phyloP scores from a whole-genome alignment of 192 early-diverging fungal species.

The Entrophospora sp. region DNA sequence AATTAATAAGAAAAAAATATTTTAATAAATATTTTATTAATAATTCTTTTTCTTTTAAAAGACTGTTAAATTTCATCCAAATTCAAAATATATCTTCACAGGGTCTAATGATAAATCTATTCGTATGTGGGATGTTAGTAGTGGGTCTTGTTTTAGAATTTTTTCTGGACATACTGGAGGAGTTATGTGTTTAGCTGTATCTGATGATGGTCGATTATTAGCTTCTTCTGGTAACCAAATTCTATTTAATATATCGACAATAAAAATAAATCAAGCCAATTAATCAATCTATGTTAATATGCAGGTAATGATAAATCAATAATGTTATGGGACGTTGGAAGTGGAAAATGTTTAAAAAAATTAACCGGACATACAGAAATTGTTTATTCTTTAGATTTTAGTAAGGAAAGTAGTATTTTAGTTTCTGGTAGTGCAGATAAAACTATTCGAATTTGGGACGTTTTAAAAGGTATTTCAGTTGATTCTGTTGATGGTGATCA shows the following conservation, averaged over 20 bases:
- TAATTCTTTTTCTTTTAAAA: too few relatives aligned
- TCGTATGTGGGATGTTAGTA: conserved; percentile 89
- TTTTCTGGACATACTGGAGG: conserved; percentile 79
- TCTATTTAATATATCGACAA: neutral
- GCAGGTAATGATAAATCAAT: conserved; percentile 65
- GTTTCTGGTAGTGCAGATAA: too few relatives aligned
- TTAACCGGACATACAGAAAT: conserved; percentile 77
- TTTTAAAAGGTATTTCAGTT: conserved; percentile 46
- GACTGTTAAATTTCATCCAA: conserved; percentile 91
- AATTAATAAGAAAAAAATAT: too few relatives aligned
- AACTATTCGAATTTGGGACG: conserved; percentile 87
- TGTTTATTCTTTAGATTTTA: too few relatives aligned
- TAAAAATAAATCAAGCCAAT: neutral
- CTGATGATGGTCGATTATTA: conserved; percentile 83
- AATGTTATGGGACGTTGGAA: conserved; percentile 87
- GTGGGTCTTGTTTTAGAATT: conserved; percentile 78
- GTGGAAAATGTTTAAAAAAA: conserved; percentile 70
- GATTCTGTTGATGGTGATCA: too few relatives aligned
- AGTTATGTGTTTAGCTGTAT: conserved; percentile 79
- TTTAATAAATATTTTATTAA: too few relatives aligned
- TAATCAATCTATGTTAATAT: neutral
- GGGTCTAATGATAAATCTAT: conserved; percentile 82
- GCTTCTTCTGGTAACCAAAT: conserved; percentile 68
- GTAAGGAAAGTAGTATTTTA: too few relatives aligned
- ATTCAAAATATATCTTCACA: conserved; percentile 87